phyloP scores from a whole-genome alignment of 163 green algal species.

The Volvox carteri region DNA sequence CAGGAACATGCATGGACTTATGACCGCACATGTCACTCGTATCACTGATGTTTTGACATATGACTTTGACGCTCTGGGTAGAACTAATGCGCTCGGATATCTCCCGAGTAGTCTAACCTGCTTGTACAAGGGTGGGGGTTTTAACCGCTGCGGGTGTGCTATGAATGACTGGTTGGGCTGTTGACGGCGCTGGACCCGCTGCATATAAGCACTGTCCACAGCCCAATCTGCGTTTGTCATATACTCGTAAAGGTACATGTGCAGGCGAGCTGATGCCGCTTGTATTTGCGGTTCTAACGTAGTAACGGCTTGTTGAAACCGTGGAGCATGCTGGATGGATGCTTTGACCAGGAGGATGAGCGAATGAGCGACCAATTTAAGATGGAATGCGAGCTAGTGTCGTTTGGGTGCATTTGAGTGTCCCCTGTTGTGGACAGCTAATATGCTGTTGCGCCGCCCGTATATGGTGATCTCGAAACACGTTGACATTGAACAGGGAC shows the following conservation, averaged over 20 bases:
- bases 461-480: neutral
- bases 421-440: neutral
- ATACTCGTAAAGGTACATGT: slow-evolving; percentile 17
- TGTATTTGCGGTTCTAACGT: slow-evolving; percentile 1
- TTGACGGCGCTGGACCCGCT: slow-evolving; percentile 36
- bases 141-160: slow-evolving; percentile 22
- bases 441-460: neutral
- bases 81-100: slow-evolving; percentile 11
- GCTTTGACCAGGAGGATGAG: slow-evolving; percentile 20
- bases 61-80: slow-evolving; percentile 15
- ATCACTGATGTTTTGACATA: neutral
- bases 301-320: slow-evolving; percentile 9
- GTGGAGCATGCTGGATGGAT: slow-evolving; percentile 35
- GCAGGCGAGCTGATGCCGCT: slow-evolving; percentile 4
- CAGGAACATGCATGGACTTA: slow-evolving; percentile 16
- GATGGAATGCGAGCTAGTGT: neutral
- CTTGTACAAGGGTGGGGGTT: slow-evolving; percentile 1
- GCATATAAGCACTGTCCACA: slow-evolving; percentile 42
- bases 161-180: slow-evolving; percentile 28
- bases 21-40: neutral
- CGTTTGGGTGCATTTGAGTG: neutral
- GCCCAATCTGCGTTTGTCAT: slow-evolving; percentile 11
- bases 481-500: neutral
- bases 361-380: slow-evolving; percentile 5
- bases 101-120: neutral